A percentile compares a stretch with the other conserved stretches of the same genome.
phyloP scores from a whole-genome alignment of 208 protist genomes.

The Vickermania spadyakhi region DNA sequence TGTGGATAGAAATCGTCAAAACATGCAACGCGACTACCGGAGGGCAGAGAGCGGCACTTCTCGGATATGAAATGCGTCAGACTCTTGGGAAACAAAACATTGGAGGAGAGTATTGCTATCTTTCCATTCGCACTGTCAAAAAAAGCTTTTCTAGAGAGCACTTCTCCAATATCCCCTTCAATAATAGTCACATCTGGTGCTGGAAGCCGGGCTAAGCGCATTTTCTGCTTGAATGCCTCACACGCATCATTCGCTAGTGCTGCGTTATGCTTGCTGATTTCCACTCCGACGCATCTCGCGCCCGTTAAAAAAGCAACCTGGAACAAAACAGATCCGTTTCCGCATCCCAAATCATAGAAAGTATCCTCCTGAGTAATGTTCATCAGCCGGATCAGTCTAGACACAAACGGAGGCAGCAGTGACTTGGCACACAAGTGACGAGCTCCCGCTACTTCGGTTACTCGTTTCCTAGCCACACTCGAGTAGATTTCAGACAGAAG shows the following conservation, averaged over 20 bases:
- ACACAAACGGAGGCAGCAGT: conserved; percentile 53
- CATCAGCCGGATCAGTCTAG: conserved; percentile 32
- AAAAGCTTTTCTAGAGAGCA: conserved; percentile 23
- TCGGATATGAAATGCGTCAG: conserved; percentile 60
- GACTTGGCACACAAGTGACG: conserved; percentile 58
- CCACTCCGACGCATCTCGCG: conserved; percentile 45
- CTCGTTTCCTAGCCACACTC: conserved; percentile 33
- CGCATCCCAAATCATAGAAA: conserved; percentile 63
- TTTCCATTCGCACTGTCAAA: conserved; percentile 35
- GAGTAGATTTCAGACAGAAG: conserved; percentile 38
- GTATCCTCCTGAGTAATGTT: conserved; percentile 37
- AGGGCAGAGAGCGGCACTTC: conserved; percentile 21
- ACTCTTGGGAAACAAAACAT: conserved; percentile 50
- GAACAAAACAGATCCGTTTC: conserved; percentile 64
- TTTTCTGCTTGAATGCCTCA: conserved; percentile 12
- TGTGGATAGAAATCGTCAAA: conserved; percentile 72
- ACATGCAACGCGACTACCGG: conserved; percentile 38
- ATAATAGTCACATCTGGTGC: conserved; percentile 63
- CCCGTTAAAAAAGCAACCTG: conserved; percentile 55
- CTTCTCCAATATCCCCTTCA: conserved; percentile 41
- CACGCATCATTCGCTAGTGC: conserved; percentile 33
- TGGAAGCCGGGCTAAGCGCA: conserved; percentile 5
- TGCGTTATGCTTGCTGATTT: conserved; percentile 57
- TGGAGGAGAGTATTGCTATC: conserved; percentile 51
- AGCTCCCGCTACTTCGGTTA: conserved; percentile 60